Percentiles rank a stretch among this genome's conserved stretches.
phyloP scores from a whole-genome alignment of 768 basidiomycete genomes.

The Hydnomerulius pinastri region DNA sequence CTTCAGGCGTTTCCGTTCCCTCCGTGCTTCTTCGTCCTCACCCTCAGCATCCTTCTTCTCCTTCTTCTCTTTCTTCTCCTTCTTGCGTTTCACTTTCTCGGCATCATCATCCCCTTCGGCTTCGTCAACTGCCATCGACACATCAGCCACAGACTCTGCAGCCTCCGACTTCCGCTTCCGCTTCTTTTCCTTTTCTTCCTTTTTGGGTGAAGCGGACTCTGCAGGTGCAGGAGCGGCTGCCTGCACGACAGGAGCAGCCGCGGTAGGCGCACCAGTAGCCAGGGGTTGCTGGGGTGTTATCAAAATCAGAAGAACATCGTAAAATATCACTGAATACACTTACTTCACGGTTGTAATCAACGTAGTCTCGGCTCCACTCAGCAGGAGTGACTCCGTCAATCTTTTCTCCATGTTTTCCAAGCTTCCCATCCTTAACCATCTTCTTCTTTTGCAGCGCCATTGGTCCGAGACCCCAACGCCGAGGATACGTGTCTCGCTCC shows the following conservation, averaged over 20 bases:
- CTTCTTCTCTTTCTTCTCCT: constrained; percentile 56
- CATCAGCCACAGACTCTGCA: constrained; percentile 42
- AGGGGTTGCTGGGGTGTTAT: constrained; percentile 39
- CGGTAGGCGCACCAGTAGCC: constrained; percentile 30
- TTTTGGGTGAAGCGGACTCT: constrained; percentile 38
- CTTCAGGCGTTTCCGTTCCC: constrained; percentile 64
- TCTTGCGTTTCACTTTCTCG: constrained; percentile 63
- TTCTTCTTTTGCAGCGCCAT: constrained; percentile 98
- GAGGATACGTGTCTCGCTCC: constrained; percentile 98
- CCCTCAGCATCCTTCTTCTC: constrained; percentile 44
- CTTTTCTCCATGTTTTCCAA: constrained; percentile 93
- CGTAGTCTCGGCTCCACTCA: constrained; percentile 90
- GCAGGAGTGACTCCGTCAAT: constrained; percentile 85
- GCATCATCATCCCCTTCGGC: constrained; percentile 43
- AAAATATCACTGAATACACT: constrained; percentile 21
- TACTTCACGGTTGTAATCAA: constrained; percentile 85
- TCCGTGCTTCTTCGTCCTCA: constrained; percentile 59
- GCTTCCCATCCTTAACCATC: constrained; percentile 95
- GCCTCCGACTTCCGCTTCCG: constrained; percentile 77
- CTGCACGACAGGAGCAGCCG: constrained; percentile 22
- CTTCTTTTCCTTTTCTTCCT: constrained; percentile 77
- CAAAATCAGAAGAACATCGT: constrained; percentile 3
- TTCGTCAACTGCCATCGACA: constrained; percentile 39
- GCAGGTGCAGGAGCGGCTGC: constrained; percentile 31
- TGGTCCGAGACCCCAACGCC: constrained; percentile 98